Conservation (phyloP, 1,139 yeast genomes). For the Pichia sp. region DNA sequence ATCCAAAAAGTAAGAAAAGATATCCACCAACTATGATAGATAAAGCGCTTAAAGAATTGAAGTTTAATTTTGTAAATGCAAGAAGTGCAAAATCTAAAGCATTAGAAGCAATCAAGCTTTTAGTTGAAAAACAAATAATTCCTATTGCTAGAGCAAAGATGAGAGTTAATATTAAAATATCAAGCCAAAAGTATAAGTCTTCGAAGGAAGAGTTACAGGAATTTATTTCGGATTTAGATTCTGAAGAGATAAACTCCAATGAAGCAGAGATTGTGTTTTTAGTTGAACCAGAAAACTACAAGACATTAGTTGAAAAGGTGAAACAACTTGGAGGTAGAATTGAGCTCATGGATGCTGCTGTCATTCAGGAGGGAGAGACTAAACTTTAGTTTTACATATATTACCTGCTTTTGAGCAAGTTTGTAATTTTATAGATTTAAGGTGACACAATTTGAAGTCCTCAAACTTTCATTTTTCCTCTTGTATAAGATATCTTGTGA, state of each 20-base stretch:
- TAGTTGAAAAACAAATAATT: constrained; percentile 71
- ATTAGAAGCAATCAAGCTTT: constrained; percentile 75
- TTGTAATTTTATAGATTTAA: too few species aligned
- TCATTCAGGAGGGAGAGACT: constrained; percentile 51
- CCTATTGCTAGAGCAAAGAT: constrained; percentile 94
- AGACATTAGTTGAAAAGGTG: constrained; percentile 57
- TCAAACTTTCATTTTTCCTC: too few species aligned
- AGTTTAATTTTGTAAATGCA: constrained; percentile 72
- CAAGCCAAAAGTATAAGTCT: constrained; percentile 32
- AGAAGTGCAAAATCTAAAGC: constrained; percentile 73
- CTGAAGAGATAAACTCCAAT: constrained; percentile 31
- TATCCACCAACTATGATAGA: constrained; percentile 93
- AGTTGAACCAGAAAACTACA: constrained; percentile 84
- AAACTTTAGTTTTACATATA: constrained; percentile 3
- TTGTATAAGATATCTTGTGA: too few species aligned
- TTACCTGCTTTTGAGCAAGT: background rate
- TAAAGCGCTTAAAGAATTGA: constrained; percentile 73
- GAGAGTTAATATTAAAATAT: constrained; percentile 62
- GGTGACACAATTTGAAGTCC: too few species aligned
- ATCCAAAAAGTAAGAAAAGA: constrained; percentile 82
- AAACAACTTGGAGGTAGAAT: constrained; percentile 53
- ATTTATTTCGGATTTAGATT: constrained; percentile 24
- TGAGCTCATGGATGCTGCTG: constrained; percentile 90
- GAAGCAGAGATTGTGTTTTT: constrained; percentile 58
- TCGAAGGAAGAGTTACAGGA: constrained; percentile 15